Evolutionary conservation across 306 rosid species (phyloP).

Genomic region (Glycine latifolia): DNA sequence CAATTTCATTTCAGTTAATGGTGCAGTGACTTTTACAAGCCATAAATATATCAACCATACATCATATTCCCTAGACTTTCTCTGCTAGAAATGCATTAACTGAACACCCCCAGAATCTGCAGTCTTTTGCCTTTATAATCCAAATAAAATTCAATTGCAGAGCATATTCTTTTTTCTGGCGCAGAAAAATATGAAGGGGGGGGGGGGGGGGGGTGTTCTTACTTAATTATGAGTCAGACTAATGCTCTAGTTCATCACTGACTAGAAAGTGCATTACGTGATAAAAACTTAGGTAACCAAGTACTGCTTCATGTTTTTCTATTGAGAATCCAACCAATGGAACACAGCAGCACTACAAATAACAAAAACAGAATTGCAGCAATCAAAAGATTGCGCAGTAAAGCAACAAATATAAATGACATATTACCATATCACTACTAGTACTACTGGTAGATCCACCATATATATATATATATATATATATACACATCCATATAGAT

Average conservation of each 20-base stretch:
- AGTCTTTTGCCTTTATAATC: neutral
- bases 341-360: slow-evolving; percentile 33
- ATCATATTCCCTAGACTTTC: slow-evolving; percentile 32
- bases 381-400: slow-evolving; percentile 33
- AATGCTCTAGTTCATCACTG: slow-evolving; percentile 11
- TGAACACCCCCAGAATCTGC: slow-evolving; percentile 24
- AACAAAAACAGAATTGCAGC: slow-evolving; percentile 29
- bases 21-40: slow-evolving; percentile 4
- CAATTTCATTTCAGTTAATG: slow-evolving; percentile 19
- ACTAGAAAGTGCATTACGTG: neutral
- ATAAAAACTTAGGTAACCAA: neutral
- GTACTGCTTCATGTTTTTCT: slow-evolving; percentile 32
- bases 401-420: neutral
- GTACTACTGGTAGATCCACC: slow-evolving; percentile 24
- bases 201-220: neutral
- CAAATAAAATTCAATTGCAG: slow-evolving; percentile 13
- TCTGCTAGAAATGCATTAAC: neutral
- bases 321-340: slow-evolving; percentile 23
- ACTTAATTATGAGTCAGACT: neutral
- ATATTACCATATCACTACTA: neutral
- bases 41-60: slow-evolving; percentile 11
- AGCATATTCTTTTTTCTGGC: slow-evolving; percentile 4
- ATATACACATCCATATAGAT: neutral
- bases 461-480: neutral
- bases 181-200: slow-evolving; percentile 2